Evolutionary conservation across 345 rosid genomes (phyloP).

Genomic region (Citrus australasica): DNA sequence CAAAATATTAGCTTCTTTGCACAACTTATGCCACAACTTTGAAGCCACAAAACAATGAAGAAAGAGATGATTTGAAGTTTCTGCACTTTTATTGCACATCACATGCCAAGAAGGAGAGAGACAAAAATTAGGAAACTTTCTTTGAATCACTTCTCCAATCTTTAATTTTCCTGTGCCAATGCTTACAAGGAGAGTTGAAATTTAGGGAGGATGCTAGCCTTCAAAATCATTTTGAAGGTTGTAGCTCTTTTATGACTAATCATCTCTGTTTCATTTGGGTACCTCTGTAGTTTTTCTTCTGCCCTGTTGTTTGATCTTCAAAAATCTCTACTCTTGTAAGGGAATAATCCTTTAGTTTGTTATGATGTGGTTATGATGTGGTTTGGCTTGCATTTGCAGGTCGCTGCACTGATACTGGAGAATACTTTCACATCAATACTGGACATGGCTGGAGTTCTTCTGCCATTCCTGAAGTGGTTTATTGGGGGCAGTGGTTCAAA

Average conservation of each 20-base stretch:
- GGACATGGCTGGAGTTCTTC: slow-evolving; percentile 96
- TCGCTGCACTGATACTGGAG: slow-evolving; percentile 81
- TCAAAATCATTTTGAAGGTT: too few relatives aligned
- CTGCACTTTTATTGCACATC: too few relatives aligned
- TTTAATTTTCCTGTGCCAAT: too few relatives aligned
- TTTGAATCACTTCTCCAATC: too few relatives aligned
- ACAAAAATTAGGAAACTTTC: too few relatives aligned
- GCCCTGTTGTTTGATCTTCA: background rate
- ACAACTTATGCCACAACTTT: too few relatives aligned
- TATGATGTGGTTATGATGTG: slow-evolving; percentile 13
- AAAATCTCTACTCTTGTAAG: background rate
- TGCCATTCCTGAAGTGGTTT: slow-evolving; percentile 95
- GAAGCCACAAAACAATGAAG: too few relatives aligned
- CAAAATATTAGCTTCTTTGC: too few relatives aligned
- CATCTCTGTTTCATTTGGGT: background rate
- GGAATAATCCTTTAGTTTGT: background rate
- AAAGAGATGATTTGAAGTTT: too few relatives aligned
- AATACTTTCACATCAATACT: slow-evolving; percentile 97
- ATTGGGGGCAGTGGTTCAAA: slow-evolving; percentile 81
- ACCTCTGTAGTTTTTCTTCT: background rate
- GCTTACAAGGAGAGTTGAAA: too few relatives aligned
- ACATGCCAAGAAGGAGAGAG: too few relatives aligned
- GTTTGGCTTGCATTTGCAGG: slow-evolving; percentile 35
- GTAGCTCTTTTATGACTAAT: background rate
- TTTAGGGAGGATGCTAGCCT: too few relatives aligned